These are phyloP conservation scores for Nakataea oryzae DNA, from an alignment of 2,329 filamentous ascomycete species.

Conservation along the genomic window DNA sequence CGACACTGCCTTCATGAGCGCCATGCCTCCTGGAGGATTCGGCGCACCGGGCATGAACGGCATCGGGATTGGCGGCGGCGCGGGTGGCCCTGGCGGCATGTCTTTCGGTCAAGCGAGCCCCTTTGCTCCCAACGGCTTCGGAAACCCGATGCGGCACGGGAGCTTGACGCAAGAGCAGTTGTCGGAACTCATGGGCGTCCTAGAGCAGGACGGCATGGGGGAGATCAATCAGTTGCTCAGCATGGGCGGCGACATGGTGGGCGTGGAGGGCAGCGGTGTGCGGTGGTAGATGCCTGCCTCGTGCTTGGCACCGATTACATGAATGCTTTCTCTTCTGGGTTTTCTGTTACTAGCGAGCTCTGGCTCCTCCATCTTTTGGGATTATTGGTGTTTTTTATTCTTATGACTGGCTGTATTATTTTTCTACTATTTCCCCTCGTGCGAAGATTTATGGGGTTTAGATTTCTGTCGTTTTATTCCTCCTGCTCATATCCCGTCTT, in stretches of 20 bases:
- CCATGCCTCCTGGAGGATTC: constrained; percentile 7
- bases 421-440: no score
- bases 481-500: no score
- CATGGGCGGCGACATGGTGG: constrained; percentile 22
- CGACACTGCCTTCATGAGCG: background rate
- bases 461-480: no score
- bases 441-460: no score
- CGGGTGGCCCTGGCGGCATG: constrained; percentile 12
- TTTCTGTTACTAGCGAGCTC: no score
- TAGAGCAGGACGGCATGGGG: constrained; percentile 58
- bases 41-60: constrained; percentile 8
- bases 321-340: background rate
- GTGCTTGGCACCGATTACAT: background rate
- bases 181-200: constrained; percentile 68
- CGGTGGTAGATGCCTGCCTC: background rate
- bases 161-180: constrained; percentile 73
- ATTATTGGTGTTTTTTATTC: background rate
- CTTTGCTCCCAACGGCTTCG: background rate
- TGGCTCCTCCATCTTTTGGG: background rate
- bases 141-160: constrained; percentile 44
- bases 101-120: background rate
- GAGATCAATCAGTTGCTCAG: constrained; percentile 53
- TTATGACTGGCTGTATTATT: no score
- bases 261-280: background rate
- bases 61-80: constrained; percentile 5